Percentiles rank a stretch among this genome's conserved stretches.
phyloP scores from a whole-genome alignment of 2,329 filamentous ascomycete species.

The Plectosphaerella plurivora region DNA sequence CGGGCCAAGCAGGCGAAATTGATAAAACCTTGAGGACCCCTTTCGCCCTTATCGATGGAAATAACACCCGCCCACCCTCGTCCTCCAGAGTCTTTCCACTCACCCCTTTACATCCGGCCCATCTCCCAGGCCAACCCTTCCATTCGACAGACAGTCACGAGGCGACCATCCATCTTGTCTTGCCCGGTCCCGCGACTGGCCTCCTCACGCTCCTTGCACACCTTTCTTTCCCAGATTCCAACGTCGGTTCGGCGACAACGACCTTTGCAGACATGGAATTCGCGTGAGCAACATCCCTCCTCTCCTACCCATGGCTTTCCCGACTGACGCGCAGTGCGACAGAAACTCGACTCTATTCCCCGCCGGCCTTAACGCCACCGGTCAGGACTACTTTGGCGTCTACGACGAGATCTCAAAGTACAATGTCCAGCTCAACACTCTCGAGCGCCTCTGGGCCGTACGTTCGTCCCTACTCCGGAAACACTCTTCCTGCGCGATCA shows the following conservation, averaged over 20 bases:
- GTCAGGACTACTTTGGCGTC: conserved; percentile 48
- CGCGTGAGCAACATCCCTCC: conserved; percentile 12
- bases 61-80: background rate
- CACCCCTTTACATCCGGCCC: conserved; percentile 3
- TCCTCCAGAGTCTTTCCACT: conserved; percentile 4
- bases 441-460: conserved; percentile 86
- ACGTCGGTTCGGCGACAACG: background rate
- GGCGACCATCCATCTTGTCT: background rate
- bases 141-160: background rate
- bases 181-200: conserved; percentile 1
- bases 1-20: conserved; percentile 12
- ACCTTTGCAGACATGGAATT: conserved; percentile 24
- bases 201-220: conserved; percentile 1
- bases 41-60: conserved; percentile 8
- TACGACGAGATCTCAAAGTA: conserved; percentile 62
- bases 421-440: conserved; percentile 82
- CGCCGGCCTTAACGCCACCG: conserved; percentile 39
- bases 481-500: too few relatives aligned
- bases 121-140: conserved; percentile 6
- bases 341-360: conserved; percentile 47
- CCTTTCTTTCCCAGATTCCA: conserved; percentile 3
- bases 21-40: conserved; percentile 15
- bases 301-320: background rate
- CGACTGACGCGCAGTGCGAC: conserved; percentile 5
- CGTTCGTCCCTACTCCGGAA: conserved; percentile 25